Conservation (phyloP, 1,139 yeast genomes). For the Yamadazyma sp. region DNA sequence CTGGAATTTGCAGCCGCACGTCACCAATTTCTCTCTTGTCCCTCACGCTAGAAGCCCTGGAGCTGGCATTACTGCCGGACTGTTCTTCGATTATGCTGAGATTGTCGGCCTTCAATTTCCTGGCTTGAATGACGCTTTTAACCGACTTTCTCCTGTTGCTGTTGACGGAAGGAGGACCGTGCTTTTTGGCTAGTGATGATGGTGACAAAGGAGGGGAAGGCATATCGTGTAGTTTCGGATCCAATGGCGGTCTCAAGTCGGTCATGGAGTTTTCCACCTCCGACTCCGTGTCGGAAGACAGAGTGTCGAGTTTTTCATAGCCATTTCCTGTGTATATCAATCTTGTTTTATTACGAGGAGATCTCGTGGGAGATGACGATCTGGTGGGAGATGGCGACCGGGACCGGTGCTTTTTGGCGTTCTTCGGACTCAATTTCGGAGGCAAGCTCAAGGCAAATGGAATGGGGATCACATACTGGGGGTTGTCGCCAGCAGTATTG, state of each 20-base stretch:
- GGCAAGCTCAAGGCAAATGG: slow-evolving; percentile 46
- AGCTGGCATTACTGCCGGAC: slow-evolving; percentile 27
- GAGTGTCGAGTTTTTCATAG: slow-evolving; percentile 36
- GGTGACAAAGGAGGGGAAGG: slow-evolving; percentile 17
- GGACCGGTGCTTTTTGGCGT: slow-evolving; percentile 8
- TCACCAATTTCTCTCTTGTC: slow-evolving; percentile 4
- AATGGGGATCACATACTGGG: slow-evolving; percentile 39
- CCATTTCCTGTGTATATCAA: slow-evolving; percentile 39
- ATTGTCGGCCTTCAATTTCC: slow-evolving; percentile 27
- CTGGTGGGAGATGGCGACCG: slow-evolving; percentile 18
- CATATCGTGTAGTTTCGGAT: neutral
- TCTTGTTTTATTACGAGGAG: slow-evolving; percentile 19
- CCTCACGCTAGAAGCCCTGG: slow-evolving; percentile 31
- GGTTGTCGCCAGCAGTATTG: slow-evolving; percentile 23
- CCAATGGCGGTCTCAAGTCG: neutral
- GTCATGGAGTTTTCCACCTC: neutral
- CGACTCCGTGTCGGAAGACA: slow-evolving; percentile 21
- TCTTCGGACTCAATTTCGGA: slow-evolving; percentile 38
- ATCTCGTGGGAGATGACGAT: slow-evolving; percentile 7
- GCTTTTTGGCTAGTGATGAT: slow-evolving; percentile 17
- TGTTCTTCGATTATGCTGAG: slow-evolving; percentile 47
- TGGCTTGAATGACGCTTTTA: slow-evolving; percentile 18
- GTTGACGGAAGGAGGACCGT: slow-evolving; percentile 23
- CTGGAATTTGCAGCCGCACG: slow-evolving; percentile 1
- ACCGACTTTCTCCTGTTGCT: slow-evolving; percentile 21